Conservation (phyloP, 1,284 basidiomycete genomes). For the Apiotrichum mycotoxinovorans region DNA sequence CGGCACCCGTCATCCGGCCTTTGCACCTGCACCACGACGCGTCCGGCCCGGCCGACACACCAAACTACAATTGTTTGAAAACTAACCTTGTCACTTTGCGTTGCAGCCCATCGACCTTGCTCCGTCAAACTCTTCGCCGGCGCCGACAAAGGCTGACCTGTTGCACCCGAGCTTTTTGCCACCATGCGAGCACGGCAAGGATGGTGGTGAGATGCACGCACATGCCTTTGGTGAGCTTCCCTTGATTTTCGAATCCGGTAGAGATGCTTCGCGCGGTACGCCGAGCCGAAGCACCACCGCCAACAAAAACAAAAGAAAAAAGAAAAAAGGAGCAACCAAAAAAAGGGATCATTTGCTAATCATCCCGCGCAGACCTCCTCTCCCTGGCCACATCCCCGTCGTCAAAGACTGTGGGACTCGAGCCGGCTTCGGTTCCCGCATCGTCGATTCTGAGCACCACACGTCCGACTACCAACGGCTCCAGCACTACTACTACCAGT, state of each 20-base stretch:
- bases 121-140: not conserved
- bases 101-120: constrained; percentile 13
- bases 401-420: constrained; percentile 7
- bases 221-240: constrained; percentile 45
- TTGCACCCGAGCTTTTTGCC: constrained; percentile 43
- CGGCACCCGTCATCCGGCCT: not conserved
- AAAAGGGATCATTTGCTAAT: not conserved
- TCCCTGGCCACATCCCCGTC: constrained; percentile 28
- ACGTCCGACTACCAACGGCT: constrained; percentile 23
- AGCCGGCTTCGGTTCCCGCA: constrained; percentile 37
- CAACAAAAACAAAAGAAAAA: not conserved
- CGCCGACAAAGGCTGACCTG: constrained; percentile 28
- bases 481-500: constrained; percentile 10
- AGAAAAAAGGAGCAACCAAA: not conserved
- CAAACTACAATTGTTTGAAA: not conserved
- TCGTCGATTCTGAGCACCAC: constrained; percentile 38
- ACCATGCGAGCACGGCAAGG: constrained; percentile 39
- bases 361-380: constrained; percentile 32
- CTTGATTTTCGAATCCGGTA: constrained; percentile 2
- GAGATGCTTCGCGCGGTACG: not conserved
- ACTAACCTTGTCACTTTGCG: not conserved
- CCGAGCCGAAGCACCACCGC: not conserved
- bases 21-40: not conserved
- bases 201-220: constrained; percentile 44
- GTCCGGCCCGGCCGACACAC: not conserved